These are phyloP conservation scores for Coemansia sp. DNA, from an alignment of 192 early-diverging fungal species.

Conservation along the genomic window DNA sequence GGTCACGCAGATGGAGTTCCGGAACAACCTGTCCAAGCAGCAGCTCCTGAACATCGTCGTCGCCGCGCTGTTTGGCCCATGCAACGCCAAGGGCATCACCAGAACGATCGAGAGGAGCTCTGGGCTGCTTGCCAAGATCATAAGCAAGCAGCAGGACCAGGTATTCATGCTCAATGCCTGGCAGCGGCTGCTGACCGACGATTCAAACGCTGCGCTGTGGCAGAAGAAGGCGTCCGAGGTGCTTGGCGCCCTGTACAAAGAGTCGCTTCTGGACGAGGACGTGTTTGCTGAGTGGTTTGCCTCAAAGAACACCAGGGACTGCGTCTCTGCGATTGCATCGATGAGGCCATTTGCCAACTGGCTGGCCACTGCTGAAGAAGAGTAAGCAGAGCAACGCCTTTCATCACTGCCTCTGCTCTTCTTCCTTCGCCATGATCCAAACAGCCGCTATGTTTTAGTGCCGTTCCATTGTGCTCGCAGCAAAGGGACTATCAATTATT, in stretches of 20 bases:
- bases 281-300: constrained; percentile 66
- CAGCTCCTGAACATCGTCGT: constrained; percentile 72
- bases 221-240: constrained; percentile 61
- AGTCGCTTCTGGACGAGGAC: constrained; percentile 81
- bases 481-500: no score
- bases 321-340: constrained; percentile 51
- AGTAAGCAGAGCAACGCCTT: no score
- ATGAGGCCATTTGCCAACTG: constrained; percentile 78
- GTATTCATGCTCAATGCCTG: constrained; percentile 50
- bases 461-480: no score
- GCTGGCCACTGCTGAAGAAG: constrained; percentile 82
- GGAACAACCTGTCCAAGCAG: constrained; percentile 75
- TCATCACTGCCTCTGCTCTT: background rate
- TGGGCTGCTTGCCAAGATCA: constrained; percentile 38
- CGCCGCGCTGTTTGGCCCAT: constrained; percentile 50
- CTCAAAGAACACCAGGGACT: constrained; percentile 39
- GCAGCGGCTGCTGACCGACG: constrained; percentile 36
- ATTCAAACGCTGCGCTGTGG: constrained; percentile 34
- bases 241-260: constrained; percentile 70
- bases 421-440: background rate
- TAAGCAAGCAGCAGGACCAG: constrained; percentile 44
- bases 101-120: constrained; percentile 17
- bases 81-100: constrained; percentile 27
- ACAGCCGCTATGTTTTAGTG: background rate
- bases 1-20: constrained; percentile 81